phyloP scores from a whole-genome alignment of 805 yeast species.

The Starmerella bombi region DNA sequence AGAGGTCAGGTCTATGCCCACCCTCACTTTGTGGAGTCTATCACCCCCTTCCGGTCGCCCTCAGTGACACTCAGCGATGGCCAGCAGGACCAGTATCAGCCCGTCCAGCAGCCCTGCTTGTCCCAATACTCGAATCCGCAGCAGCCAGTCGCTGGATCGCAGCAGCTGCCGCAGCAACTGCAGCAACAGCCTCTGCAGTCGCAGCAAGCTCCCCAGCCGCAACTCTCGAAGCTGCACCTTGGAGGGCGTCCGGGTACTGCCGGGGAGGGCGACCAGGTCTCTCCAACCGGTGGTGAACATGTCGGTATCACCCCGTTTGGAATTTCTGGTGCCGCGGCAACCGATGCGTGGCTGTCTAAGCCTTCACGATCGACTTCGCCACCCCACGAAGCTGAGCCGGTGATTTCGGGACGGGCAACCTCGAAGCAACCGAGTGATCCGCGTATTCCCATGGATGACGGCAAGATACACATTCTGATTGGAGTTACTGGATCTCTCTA shows the following conservation, averaged over 20 bases:
- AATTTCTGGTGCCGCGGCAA: not conserved
- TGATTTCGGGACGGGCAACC: constrained; percentile 15
- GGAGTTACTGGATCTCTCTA: constrained; percentile 88
- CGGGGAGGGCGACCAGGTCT: no score
- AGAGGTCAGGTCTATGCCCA: constrained; percentile 14
- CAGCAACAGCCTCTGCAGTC: not conserved
- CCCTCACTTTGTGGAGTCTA: constrained; percentile 21
- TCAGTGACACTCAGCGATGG: not conserved
- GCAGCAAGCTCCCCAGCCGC: not conserved
- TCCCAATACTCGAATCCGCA: not conserved
- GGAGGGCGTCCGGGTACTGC: not conserved
- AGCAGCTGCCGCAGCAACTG: not conserved
- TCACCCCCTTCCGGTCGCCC: constrained; percentile 14
- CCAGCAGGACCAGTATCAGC: not conserved
- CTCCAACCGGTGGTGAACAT: no score
- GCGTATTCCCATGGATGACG: constrained; percentile 65
- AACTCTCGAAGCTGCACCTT: not conserved
- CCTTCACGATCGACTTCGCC: constrained; percentile 5
- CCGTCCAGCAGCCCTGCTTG: not conserved
- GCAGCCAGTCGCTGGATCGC: not conserved
- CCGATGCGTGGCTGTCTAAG: constrained; percentile 1
- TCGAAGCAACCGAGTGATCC: constrained; percentile 36
- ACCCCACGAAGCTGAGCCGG: not conserved
- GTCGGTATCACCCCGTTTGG: not conserved
- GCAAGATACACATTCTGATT: constrained; percentile 68